Conservation (phyloP, 768 basidiomycete species). For the Tremella mesenterica region DNA sequence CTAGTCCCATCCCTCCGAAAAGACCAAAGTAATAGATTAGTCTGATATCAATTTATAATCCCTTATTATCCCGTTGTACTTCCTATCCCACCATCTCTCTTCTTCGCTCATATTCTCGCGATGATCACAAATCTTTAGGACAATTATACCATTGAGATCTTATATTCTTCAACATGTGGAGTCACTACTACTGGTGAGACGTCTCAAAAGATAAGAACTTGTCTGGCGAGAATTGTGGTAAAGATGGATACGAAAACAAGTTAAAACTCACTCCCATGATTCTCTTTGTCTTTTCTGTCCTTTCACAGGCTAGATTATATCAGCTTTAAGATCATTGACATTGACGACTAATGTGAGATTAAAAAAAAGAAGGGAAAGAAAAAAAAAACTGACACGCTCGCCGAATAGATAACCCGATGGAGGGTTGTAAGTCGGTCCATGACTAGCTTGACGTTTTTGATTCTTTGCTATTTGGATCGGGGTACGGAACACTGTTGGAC, state of each 20-base stretch:
- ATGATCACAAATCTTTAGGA: no score
- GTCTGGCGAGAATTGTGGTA: no score
- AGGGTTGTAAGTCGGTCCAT: constrained; percentile 74
- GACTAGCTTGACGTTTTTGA: constrained; percentile 20
- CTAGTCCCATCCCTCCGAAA: constrained; percentile 76
- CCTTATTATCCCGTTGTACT: no score
- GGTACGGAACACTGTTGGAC: not conserved
- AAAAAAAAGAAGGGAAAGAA: not conserved
- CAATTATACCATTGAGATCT: no score
- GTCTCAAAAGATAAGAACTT: not conserved
- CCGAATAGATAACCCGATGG: constrained; percentile 79
- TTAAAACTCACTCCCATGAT: constrained; percentile 60
- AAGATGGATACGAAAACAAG: not conserved
- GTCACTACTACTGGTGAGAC: no score
- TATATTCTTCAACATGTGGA: no score
- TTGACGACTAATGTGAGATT: no score
- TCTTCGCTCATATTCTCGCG: no score
- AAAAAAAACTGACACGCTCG: constrained; percentile 63
- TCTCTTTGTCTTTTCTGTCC: constrained; percentile 66
- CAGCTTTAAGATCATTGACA: not conserved
- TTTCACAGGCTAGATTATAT: constrained; percentile 10
- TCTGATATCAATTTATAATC: constrained; percentile 14
- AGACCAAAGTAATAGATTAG: constrained; percentile 81
- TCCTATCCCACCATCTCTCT: no score
- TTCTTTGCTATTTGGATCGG: not conserved